phyloP scores from a whole-genome alignment of 768 basidiomycete species.

The Russula sp. region DNA sequence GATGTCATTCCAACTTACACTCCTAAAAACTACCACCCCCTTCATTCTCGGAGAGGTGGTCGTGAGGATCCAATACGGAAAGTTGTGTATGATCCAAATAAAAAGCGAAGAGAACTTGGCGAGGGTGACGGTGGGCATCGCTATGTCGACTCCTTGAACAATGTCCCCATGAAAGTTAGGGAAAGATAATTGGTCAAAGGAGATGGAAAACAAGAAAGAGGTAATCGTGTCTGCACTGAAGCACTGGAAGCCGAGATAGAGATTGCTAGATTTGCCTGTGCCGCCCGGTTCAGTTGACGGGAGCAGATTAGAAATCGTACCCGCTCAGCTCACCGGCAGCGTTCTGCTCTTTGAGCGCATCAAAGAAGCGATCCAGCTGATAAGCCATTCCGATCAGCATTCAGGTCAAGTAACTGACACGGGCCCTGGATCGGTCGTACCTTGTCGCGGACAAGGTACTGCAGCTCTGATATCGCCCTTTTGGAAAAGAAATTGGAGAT shows the following conservation, averaged over 20 bases:
- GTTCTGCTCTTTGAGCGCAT: constrained; percentile 2
- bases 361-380: constrained; percentile 32
- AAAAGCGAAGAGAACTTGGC: background rate
- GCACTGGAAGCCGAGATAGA: constrained; percentile 37
- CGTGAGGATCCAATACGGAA: background rate
- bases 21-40: background rate
- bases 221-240: constrained; percentile 38
- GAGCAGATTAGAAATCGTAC: background rate
- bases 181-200: constrained; percentile 28
- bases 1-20: background rate
- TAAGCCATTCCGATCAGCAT: background rate
- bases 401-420: background rate
- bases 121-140: constrained; percentile 24
- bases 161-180: constrained; percentile 32
- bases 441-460: constrained; percentile 29
- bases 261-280: constrained; percentile 25
- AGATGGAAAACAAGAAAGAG: constrained; percentile 35
- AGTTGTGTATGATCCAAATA: background rate
- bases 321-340: background rate
- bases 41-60: background rate
- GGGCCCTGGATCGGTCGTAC: constrained; percentile 15
- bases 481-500: constrained; percentile 35
- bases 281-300: background rate
- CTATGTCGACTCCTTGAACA: constrained; percentile 28
- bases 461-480: constrained; percentile 32